Evolutionary conservation across 345 rosid genomes (phyloP).

Genomic region (Syzygium oleosum): DNA sequence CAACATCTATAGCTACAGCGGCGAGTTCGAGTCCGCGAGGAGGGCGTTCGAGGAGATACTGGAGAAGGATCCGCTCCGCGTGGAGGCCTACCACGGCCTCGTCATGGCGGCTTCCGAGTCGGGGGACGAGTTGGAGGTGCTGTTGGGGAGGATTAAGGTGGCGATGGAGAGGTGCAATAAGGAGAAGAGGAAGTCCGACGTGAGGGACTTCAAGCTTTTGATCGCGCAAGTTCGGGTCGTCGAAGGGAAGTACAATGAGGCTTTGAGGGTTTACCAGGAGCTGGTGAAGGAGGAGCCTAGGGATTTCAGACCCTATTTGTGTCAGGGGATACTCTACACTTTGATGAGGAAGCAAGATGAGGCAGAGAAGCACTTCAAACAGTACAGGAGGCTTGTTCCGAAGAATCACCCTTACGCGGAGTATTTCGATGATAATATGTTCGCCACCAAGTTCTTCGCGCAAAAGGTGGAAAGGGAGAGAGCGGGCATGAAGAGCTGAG

Average conservation of each 20-base stretch:
- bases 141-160: slow-evolving; percentile 46
- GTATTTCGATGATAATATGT: slow-evolving; percentile 69
- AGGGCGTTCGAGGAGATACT: slow-evolving; percentile 53
- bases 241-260: slow-evolving; percentile 56
- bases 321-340: slow-evolving; percentile 81
- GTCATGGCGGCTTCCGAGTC: slow-evolving; percentile 61
- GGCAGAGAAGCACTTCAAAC: slow-evolving; percentile 81
- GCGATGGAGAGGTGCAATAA: slow-evolving; percentile 77
- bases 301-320: slow-evolving; percentile 87
- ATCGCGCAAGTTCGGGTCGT: slow-evolving; percentile 71
- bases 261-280: slow-evolving; percentile 72
- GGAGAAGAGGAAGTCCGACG: slow-evolving; percentile 49
- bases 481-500: slow-evolving; percentile 24
- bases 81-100: slow-evolving; percentile 85
- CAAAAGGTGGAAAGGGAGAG: slow-evolving; percentile 47
- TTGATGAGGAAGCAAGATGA: slow-evolving; percentile 64
- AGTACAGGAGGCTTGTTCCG: slow-evolving; percentile 72
- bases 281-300: slow-evolving; percentile 82
- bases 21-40: slow-evolving; percentile 54
- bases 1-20: slow-evolving; percentile 46
- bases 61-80: slow-evolving; percentile 59
- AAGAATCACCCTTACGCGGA: slow-evolving; percentile 82
- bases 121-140: slow-evolving; percentile 26
- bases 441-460: slow-evolving; percentile 53
- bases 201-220: slow-evolving; percentile 74